Evolutionary conservation across 202 grass and related monocot genomes (phyloP).

Genomic region (Schoenoplectus triqueter): DNA sequence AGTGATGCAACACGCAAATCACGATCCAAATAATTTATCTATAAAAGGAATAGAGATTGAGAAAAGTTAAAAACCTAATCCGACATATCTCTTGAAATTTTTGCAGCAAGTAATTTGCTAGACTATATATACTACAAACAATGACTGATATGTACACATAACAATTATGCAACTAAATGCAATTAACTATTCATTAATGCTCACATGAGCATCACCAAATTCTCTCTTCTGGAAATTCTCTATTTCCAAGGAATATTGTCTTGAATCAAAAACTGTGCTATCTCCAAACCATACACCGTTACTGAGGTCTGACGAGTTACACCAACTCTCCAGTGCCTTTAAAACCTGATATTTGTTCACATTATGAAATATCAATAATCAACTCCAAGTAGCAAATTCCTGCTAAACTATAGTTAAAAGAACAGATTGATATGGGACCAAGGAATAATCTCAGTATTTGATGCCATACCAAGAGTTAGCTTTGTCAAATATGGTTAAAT

Average conservation of each 20-base stretch:
- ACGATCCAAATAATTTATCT: background rate
- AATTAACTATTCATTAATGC: conserved; percentile 3
- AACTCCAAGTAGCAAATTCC: background rate
- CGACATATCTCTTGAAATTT: background rate
- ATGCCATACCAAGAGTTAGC: background rate
- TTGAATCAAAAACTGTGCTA: conserved; percentile 77
- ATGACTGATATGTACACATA: background rate
- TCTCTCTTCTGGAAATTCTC: conserved; percentile 56
- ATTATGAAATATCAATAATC: conserved; percentile 3
- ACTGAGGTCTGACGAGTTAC: conserved; percentile 60
- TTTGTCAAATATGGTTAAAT: background rate
- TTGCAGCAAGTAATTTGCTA: background rate
- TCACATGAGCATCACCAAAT: conserved; percentile 19
- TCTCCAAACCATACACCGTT: conserved; percentile 84
- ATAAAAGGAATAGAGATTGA: background rate
- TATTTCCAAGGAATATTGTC: conserved; percentile 72
- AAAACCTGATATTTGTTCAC: conserved; percentile 13
- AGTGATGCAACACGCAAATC: background rate
- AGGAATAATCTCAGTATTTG: background rate
- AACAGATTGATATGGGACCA: background rate
- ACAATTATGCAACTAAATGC: background rate
- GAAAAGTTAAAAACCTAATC: background rate
- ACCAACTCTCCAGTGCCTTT: conserved; percentile 73
- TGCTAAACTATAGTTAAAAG: background rate
- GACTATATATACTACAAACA: conserved; percentile 8